Percentiles rank a stretch among this genome's conserved stretches.
These are phyloP conservation scores for Chlamydomonas sp. DNA, from an alignment of 139 green algal species.

Conservation along the genomic window DNA sequence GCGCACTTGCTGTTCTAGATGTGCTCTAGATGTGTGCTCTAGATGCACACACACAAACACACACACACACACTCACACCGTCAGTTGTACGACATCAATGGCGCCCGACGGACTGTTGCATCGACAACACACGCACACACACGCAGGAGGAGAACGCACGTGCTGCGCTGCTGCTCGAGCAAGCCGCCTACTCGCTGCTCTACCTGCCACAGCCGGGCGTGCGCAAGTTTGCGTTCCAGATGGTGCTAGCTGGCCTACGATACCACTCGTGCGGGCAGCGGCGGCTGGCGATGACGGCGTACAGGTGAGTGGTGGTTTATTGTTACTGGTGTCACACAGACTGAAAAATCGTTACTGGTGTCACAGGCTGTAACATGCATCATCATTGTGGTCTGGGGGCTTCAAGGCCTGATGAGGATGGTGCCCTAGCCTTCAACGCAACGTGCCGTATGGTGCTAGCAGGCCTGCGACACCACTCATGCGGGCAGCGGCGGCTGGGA, in stretches of 20 bases:
- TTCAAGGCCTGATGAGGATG: not conserved
- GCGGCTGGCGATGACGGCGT: slow-evolving; percentile 58
- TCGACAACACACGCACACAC: too few species aligned
- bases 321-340: not conserved
- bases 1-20: too few species aligned
- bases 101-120: too few species aligned
- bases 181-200: slow-evolving; percentile 70
- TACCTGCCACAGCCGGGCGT: slow-evolving; percentile 30
- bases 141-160: slow-evolving; percentile 61
- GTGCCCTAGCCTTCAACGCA: not conserved
- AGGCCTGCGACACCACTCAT: not conserved
- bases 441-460: not conserved
- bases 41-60: too few species aligned
- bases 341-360: not conserved
- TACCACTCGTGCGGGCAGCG: slow-evolving; percentile 61
- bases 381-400: not conserved
- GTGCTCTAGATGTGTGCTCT: too few species aligned
- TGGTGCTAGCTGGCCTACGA: slow-evolving; percentile 83
- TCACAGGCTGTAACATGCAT: not conserved
- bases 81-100: too few species aligned
- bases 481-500: too few species aligned
- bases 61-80: too few species aligned
- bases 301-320: slow-evolving; percentile 40
- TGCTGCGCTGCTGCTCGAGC: slow-evolving; percentile 80
- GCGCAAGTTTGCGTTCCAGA: slow-evolving; percentile 80